phyloP scores from a whole-genome alignment of 441 rosid species.

The Populus hybrid region DNA sequence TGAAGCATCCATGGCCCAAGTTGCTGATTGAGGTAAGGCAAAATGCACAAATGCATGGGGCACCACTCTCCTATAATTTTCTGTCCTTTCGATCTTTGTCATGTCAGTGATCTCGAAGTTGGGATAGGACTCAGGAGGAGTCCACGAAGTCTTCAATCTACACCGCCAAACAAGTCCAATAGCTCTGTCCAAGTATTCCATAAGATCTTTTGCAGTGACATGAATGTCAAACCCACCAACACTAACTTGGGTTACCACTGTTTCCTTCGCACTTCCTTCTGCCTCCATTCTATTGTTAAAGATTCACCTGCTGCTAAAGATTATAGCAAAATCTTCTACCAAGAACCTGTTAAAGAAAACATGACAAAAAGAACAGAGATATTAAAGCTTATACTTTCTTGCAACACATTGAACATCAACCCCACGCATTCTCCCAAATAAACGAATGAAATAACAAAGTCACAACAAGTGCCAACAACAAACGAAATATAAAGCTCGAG shows the following conservation, averaged over 20 bases:
- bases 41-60: conserved; percentile 92
- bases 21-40: conserved; percentile 40
- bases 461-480: not conserved
- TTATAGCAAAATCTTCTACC: conserved; percentile 33
- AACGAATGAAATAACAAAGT: not conserved
- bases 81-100: conserved; percentile 20
- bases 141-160: conserved; percentile 71
- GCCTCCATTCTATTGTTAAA: conserved; percentile 34
- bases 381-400: not conserved
- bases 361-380: not conserved
- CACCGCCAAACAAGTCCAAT: conserved; percentile 66
- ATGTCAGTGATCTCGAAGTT: conserved; percentile 35
- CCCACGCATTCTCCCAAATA: not conserved
- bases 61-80: conserved; percentile 50
- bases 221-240: conserved; percentile 57
- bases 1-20: conserved; percentile 46
- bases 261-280: conserved; percentile 33
- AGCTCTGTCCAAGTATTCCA: conserved; percentile 44
- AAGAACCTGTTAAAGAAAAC: conserved; percentile 19
- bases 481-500: not conserved
- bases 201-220: conserved; percentile 47
- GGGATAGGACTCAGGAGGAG: conserved; percentile 70
- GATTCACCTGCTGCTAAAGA: conserved; percentile 4
- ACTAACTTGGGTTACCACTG: conserved; percentile 72
- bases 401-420: not conserved